Percentiles rank a stretch among this genome's conserved stretches.
Evolutionary conservation across 2,329 filamentous ascomycete species (phyloP).

Genomic region (Colletotrichum theobromicola): DNA sequence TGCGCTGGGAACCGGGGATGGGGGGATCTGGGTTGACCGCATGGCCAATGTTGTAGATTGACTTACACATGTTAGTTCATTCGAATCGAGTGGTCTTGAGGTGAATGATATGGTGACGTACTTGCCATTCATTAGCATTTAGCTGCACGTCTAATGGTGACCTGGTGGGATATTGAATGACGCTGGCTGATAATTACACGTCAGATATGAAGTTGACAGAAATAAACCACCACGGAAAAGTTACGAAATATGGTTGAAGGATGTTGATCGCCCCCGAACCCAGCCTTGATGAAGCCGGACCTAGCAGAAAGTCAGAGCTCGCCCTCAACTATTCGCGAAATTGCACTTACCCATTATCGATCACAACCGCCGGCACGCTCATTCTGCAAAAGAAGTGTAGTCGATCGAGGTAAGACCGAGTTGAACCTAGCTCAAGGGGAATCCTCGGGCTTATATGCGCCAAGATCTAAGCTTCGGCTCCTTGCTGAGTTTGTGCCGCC

Average conservation of each 20-base stretch:
- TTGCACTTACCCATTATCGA: not conserved
- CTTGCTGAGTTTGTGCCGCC: not conserved
- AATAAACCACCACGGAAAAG: no score
- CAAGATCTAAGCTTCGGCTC: not conserved
- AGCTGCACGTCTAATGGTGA: not conserved
- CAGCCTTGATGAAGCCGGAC: not conserved
- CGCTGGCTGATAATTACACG: not conserved
- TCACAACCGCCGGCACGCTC: not conserved
- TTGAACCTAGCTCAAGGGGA: not conserved
- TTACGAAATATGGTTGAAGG: not conserved
- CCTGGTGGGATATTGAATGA: not conserved
- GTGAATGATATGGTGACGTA: not conserved
- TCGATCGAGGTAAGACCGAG: not conserved
- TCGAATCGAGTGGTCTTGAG: fast-evolving
- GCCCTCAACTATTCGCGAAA: fast-evolving
- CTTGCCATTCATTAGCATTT: not conserved
- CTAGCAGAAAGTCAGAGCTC: not conserved
- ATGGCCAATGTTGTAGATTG: not conserved
- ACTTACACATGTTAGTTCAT: not conserved
- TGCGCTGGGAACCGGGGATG: not conserved
- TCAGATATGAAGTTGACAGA: not conserved
- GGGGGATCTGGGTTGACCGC: not conserved
- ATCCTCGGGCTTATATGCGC: not conserved
- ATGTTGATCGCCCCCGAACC: not conserved
- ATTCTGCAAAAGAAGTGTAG: not conserved